Conservation (phyloP, 495 filamentous ascomycete species). For the Xylaria intraflava region DNA sequence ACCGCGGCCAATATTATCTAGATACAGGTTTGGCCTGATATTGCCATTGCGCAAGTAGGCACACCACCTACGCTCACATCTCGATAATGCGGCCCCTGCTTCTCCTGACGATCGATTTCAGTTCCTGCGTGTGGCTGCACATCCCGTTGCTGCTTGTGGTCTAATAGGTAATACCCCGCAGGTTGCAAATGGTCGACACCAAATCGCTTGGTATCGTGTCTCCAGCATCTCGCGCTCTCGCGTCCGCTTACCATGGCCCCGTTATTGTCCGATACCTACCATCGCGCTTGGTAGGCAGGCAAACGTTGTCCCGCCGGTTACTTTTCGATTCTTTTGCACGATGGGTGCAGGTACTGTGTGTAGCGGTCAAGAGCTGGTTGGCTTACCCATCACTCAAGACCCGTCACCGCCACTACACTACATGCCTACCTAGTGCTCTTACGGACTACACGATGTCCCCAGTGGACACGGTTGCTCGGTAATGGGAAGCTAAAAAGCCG, state of each 20-base stretch:
- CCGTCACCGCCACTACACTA: background rate
- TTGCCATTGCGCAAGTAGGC: no score
- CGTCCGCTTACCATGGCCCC: background rate
- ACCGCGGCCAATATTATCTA: background rate
- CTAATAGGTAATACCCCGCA: background rate
- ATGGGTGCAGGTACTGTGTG: background rate
- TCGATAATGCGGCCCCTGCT: background rate
- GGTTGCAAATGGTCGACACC: background rate
- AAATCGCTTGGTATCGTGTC: background rate
- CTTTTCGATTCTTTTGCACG: no score
- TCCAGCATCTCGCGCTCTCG: background rate
- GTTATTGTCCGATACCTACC: background rate
- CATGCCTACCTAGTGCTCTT: no score
- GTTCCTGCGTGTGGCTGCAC: constrained; percentile 15
- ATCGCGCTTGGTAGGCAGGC: background rate
- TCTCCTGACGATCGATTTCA: constrained; percentile 10
- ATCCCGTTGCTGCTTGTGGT: constrained; percentile 4
- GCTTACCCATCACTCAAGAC: background rate
- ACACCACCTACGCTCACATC: no score
- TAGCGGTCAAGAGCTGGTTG: background rate
- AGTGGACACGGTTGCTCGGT: background rate
- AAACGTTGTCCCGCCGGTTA: background rate
- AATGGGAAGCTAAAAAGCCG: no score
- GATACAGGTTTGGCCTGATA: no score
- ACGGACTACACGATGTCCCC: no score